Evolutionary conservation across 345 rosid genomes (phyloP).

Genomic region (Lepidium didymum): DNA sequence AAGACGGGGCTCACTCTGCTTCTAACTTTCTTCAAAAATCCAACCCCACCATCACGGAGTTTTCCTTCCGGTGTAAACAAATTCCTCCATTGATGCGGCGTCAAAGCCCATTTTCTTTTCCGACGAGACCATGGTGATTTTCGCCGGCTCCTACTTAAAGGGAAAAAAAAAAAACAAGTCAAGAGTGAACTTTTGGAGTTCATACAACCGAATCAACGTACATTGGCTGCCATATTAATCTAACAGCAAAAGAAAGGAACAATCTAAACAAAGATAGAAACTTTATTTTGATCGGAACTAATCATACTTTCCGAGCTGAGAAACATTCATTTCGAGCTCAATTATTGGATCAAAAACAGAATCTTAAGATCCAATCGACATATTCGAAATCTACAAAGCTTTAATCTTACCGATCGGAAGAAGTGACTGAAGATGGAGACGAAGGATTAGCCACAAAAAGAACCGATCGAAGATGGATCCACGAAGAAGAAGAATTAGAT

Average conservation of each 20-base stretch:
- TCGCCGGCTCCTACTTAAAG: conserved; percentile 43
- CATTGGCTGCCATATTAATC: background rate
- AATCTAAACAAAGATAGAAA: background rate
- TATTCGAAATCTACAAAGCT: conserved; percentile 10
- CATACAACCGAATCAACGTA: background rate
- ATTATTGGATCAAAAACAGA: background rate
- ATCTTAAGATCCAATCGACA: conserved; percentile 17
- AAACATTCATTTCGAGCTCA: background rate
- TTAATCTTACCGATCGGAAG: conserved; percentile 73
- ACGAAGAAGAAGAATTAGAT: conserved; percentile 37
- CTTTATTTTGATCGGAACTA: background rate
- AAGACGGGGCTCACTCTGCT: conserved; percentile 61
- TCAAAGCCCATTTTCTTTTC: conserved; percentile 67
- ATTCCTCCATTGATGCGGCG: conserved; percentile 76
- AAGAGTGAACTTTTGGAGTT: background rate
- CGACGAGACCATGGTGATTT: conserved; percentile 97
- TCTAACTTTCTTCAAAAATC: conserved; percentile 83
- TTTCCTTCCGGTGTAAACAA: conserved; percentile 77
- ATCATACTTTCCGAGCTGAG: background rate
- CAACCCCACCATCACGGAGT: conserved; percentile 73
- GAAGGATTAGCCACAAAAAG: conserved; percentile 75
- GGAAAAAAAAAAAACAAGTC: background rate
- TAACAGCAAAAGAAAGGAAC: background rate
- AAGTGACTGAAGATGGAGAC: conserved; percentile 76
- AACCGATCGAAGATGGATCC: conserved; percentile 91